Conservation (phyloP, 2,329 filamentous ascomycete genomes). For the Aspergillus sp. region DNA sequence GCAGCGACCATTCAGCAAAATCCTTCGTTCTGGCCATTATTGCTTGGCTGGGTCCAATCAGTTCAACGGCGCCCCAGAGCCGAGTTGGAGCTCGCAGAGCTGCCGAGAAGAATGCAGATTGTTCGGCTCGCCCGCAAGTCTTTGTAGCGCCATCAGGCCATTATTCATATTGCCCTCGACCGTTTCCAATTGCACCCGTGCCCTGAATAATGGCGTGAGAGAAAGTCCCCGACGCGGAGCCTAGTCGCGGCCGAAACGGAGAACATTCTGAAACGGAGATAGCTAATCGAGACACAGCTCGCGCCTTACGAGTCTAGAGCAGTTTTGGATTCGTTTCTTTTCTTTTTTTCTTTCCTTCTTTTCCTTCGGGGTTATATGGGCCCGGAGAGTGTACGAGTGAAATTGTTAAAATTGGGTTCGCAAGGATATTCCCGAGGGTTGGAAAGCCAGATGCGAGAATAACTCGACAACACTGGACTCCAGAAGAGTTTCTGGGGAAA, state of each 20-base stretch:
- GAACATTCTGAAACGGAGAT: not conserved
- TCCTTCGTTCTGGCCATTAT: not conserved
- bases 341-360: too few relatives aligned
- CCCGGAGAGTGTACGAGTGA: not conserved
- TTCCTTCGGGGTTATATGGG: not conserved
- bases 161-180: not conserved
- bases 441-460: not conserved
- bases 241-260: not conserved
- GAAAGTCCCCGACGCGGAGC: not conserved
- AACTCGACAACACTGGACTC: not conserved
- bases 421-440: not conserved
- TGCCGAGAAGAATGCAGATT: not conserved
- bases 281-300: not conserved
- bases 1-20: conserved; percentile 2
- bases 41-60: conserved; percentile 4
- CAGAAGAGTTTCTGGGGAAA: too few relatives aligned
- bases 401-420: not conserved
- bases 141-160: not conserved
- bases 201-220: not conserved
- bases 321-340: not conserved
- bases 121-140: not conserved
- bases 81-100: not conserved
- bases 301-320: not conserved
- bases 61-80: not conserved
- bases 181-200: not conserved